Base-by-base conservation (phyloP, 2,329 filamentous ascomycete species). In the Fusarium marasasianum region DNA sequence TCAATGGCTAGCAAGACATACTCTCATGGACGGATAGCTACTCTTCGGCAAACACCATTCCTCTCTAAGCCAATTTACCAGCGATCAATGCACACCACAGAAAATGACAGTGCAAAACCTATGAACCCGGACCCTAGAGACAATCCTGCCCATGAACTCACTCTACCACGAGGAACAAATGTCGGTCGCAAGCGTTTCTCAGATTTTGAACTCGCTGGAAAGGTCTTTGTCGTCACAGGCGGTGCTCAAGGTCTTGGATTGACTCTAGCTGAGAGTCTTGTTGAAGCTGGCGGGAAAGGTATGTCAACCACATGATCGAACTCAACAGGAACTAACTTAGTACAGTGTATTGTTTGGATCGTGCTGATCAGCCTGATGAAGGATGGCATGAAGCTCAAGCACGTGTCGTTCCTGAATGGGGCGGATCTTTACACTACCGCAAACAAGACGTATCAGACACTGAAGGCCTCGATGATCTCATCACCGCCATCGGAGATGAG, bases 361-460 rank as follows among this genome's bases (percentile, higher is more conserved):
- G 66, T 2, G 71, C 72, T 29, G 64, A 77, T 12, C 81, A 84
- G 8, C 76, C 83, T 2, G 83, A 79, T 38, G 84, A 90, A 5
- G 87, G 91, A 62, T 96, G 95, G 82, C 87, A 87, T 62, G 83
- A 84, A 45, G 87, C 95, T 54, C 91, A 92, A 59, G 84, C 88
- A 71, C 88, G 90, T 56, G 92, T 93, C 41, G 84, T 69, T 10
- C 40, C 53, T 29, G 44, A 69, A 88, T 51, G 89, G 92, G 79
- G 86, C 94, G n/a, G 89, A 87, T 76, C 92, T 90, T 3, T 88
- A 87, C 57, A 83, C 62, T 97, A 97, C 85, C 91, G 92, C 78
- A 90, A 92, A 73, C 90, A 95, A 69, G 94, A 98, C 79, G 94
- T 97, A n/a, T 89, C 93, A 29, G 91, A 96, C 79, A 90, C 91